These are phyloP conservation scores for Aspergillus diversus DNA, from an alignment of 495 filamentous ascomycete genomes.

Conservation along the genomic window DNA sequence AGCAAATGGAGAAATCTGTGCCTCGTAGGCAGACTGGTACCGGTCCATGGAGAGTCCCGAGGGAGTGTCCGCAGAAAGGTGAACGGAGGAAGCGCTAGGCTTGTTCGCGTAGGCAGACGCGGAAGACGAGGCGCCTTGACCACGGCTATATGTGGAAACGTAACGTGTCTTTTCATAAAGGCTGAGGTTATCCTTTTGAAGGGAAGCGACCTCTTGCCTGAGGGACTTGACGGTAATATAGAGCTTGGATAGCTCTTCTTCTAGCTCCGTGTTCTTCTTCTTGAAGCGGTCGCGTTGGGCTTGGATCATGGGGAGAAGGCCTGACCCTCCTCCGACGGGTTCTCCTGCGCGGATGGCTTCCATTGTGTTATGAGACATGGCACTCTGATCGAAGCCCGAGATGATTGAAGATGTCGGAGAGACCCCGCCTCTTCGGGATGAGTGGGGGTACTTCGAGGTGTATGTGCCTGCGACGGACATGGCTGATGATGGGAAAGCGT, in stretches of 20 bases:
- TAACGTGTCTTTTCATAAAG: slow-evolving; percentile 99
- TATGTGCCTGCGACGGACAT: slow-evolving; percentile 95
- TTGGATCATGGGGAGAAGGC: slow-evolving; percentile 96
- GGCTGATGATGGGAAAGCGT: slow-evolving; percentile 81
- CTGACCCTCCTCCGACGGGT: slow-evolving; percentile 78
- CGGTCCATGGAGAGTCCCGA: slow-evolving; percentile 76
- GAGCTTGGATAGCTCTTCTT: slow-evolving; percentile 82
- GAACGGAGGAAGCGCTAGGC: slow-evolving; percentile 74
- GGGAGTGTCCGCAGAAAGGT: slow-evolving; percentile 59
- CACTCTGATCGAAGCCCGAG: slow-evolving; percentile 79
- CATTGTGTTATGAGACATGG: slow-evolving; percentile 51
- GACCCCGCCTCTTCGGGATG: slow-evolving; percentile 67
- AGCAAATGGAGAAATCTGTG: slow-evolving; percentile 92
- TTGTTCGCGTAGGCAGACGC: slow-evolving; percentile 72
- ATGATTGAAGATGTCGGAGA: slow-evolving; percentile 98
- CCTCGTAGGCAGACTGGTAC: slow-evolving; percentile 92
- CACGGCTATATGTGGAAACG: slow-evolving; percentile 85
- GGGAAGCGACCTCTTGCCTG: slow-evolving; percentile 84
- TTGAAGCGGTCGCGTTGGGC: slow-evolving; percentile 98
- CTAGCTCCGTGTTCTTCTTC: slow-evolving; percentile 89
- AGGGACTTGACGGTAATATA: slow-evolving; percentile 83
- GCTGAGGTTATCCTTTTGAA: slow-evolving; percentile 95
- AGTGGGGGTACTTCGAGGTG: slow-evolving; percentile 77
- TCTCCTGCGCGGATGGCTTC: slow-evolving; percentile 67
- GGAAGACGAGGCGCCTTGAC: slow-evolving; percentile 64